phyloP scores from a whole-genome alignment of 1,284 basidiomycete genomes.

The Schizophyllum amplum region DNA sequence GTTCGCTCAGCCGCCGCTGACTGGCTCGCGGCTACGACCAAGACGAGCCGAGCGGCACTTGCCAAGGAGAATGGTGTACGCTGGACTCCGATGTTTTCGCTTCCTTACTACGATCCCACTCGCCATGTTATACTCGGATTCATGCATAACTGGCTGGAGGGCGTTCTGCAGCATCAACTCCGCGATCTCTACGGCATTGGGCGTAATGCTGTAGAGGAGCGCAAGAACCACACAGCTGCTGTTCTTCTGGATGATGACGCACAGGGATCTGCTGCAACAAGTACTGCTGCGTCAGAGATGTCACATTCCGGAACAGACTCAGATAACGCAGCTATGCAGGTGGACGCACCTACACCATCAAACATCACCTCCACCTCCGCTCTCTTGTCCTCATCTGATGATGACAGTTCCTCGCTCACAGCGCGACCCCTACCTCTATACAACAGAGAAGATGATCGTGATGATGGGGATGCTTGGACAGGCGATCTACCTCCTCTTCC shows the following conservation, averaged over 20 bases:
- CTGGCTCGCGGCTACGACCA: slow-evolving; percentile 11
- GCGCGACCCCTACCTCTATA: too few relatives aligned
- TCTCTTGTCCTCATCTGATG: too few relatives aligned
- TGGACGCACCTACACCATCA: too few relatives aligned
- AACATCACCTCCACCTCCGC: too few relatives aligned
- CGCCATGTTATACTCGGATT: slow-evolving; percentile 21
- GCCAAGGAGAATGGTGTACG: slow-evolving; percentile 16
- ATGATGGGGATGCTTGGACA: too few relatives aligned
- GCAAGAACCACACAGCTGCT: slow-evolving; percentile 6
- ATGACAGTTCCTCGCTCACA: too few relatives aligned
- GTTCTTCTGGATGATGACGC: slow-evolving; percentile 9
- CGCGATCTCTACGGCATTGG: slow-evolving; percentile 20
- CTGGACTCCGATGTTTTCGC: slow-evolving; percentile 20
- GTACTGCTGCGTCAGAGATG: too few relatives aligned
- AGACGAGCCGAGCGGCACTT: neutral
- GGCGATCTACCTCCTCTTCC: too few relatives aligned
- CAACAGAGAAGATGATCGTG: too few relatives aligned
- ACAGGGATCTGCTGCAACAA: slow-evolving; percentile 9
- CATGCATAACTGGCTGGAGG: slow-evolving; percentile 28
- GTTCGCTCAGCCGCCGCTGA: too few relatives aligned
- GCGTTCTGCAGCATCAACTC: slow-evolving; percentile 21
- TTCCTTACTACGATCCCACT: slow-evolving; percentile 23
- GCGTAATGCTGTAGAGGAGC: neutral
- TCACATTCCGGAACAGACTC: too few relatives aligned
- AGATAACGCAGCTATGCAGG: too few relatives aligned